Conservation (phyloP, 805 yeast species). For the Spathaspora passalidarum region DNA sequence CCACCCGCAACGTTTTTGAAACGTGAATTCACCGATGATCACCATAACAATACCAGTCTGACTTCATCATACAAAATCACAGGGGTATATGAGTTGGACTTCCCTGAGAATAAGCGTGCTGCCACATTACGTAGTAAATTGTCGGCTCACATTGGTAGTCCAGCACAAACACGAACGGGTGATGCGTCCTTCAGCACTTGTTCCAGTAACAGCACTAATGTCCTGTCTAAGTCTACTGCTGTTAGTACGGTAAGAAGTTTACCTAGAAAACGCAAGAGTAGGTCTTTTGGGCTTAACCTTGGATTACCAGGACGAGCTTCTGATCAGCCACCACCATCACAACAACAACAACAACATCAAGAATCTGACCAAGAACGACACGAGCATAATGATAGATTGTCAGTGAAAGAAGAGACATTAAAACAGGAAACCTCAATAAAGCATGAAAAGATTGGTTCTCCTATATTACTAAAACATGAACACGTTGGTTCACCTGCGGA, state of each 20-base stretch:
- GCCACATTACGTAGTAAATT: conserved; percentile 25
- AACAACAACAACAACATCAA: background rate
- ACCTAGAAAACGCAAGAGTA: background rate
- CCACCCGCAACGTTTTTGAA: background rate
- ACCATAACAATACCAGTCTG: background rate
- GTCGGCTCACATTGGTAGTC: conserved; percentile 23
- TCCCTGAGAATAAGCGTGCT: conserved; percentile 20
- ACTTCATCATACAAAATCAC: conserved; percentile 15
- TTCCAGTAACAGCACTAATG: background rate
- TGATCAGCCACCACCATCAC: no score
- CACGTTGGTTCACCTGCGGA: background rate
- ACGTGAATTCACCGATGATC: background rate
- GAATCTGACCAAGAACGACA: background rate
- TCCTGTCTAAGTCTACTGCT: background rate
- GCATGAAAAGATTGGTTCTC: background rate
- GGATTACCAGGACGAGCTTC: background rate
- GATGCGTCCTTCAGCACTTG: background rate
- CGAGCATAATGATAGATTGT: background rate
- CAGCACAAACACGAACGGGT: background rate
- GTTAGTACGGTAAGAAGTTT: background rate
- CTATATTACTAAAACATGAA: background rate
- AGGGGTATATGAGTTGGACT: conserved; percentile 31
- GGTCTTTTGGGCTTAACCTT: background rate
- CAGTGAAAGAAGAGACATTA: background rate
- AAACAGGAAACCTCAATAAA: no score